A percentile compares a stretch with the other conserved stretches of the same genome.
Evolutionary conservation across 1,139 yeast genomes (phyloP).

Genomic region (Nadsonia commutata): DNA sequence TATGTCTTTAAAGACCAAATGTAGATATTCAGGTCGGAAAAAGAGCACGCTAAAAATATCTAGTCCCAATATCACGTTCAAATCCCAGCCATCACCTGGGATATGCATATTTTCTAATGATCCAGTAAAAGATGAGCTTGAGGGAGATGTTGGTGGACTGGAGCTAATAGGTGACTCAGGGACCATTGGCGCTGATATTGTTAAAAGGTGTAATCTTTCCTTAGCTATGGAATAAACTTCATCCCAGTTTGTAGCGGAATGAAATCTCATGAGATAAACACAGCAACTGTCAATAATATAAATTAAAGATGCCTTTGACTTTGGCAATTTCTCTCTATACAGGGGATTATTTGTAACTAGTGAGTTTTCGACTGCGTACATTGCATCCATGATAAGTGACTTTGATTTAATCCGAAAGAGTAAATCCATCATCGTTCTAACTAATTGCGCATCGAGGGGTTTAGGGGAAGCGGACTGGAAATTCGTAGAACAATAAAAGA

Average conservation of each 20-base stretch:
- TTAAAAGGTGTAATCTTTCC: slow-evolving; percentile 4
- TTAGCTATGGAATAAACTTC: slow-evolving; percentile 18
- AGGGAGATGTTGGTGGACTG: too few relatives aligned
- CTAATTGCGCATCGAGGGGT: slow-evolving; percentile 6
- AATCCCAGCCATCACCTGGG: too few relatives aligned
- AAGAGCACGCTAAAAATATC: neutral
- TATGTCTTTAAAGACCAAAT: neutral
- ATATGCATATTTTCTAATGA: too few relatives aligned
- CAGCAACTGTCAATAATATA: slow-evolving; percentile 34
- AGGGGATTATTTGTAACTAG: slow-evolving; percentile 2
- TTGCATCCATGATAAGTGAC: neutral
- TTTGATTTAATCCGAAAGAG: slow-evolving; percentile 8
- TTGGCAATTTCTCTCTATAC: too few relatives aligned
- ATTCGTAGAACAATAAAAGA: slow-evolving; percentile 4
- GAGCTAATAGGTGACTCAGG: too few relatives aligned
- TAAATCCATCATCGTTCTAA: slow-evolving; percentile 11
- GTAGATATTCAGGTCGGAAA: neutral
- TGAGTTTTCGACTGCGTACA: neutral
- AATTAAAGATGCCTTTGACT: slow-evolving; percentile 11
- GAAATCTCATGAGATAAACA: slow-evolving; percentile 32
- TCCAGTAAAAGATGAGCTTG: too few relatives aligned
- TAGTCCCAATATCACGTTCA: too few relatives aligned
- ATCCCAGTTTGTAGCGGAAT: slow-evolving; percentile 42
- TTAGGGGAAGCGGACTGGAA: slow-evolving; percentile 1
- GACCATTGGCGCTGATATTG: neutral